Conservation (phyloP, 2,329 filamentous ascomycete genomes). For the Fragosphaeria purpurea region DNA sequence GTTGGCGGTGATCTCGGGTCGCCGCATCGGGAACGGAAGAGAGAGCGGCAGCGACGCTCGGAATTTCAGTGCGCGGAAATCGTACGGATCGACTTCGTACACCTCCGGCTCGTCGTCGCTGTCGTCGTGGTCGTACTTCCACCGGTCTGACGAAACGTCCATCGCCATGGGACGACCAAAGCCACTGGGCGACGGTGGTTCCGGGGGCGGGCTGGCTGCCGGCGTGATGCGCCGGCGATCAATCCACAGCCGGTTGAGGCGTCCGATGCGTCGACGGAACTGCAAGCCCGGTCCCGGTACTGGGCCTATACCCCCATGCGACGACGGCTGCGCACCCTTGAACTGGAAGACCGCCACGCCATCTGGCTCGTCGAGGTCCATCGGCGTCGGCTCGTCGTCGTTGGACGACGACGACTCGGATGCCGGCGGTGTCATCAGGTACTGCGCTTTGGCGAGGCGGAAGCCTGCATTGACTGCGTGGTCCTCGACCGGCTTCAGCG, state of each 20-base stretch:
- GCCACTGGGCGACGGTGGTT: constrained; percentile 7
- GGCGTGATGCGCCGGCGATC: constrained; percentile 60
- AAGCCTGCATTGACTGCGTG: constrained; percentile 52
- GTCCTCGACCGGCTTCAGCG: constrained; percentile 69
- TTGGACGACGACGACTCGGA: constrained; percentile 43
- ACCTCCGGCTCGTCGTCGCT: constrained; percentile 67
- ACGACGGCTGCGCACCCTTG: constrained; percentile 28
- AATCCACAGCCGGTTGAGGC: constrained; percentile 77
- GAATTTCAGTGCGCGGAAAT: constrained; percentile 49
- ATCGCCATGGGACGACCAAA: constrained; percentile 3
- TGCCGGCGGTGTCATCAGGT: constrained; percentile 55
- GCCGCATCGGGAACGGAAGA: constrained; percentile 5
- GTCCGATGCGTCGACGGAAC: constrained; percentile 75
- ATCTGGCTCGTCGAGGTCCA: constrained; percentile 43
- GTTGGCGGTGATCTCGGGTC: constrained; percentile 4
- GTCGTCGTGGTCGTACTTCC: constrained; percentile 81
- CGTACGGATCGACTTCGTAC: constrained; percentile 66
- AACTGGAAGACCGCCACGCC: constrained; percentile 34
- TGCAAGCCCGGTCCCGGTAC: constrained; percentile 36
- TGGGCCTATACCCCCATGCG: neutral
- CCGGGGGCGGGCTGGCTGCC: constrained; percentile 34
- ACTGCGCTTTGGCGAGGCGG: constrained; percentile 62
- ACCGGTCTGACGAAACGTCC: constrained; percentile 51
- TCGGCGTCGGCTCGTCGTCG: constrained; percentile 28
- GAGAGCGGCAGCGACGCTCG: constrained; percentile 47